A percentile compares a stretch with the other conserved stretches of the same genome.
phyloP scores from a whole-genome alignment of 2,329 filamentous ascomycete genomes.

The Sclerotinia borealis region DNA sequence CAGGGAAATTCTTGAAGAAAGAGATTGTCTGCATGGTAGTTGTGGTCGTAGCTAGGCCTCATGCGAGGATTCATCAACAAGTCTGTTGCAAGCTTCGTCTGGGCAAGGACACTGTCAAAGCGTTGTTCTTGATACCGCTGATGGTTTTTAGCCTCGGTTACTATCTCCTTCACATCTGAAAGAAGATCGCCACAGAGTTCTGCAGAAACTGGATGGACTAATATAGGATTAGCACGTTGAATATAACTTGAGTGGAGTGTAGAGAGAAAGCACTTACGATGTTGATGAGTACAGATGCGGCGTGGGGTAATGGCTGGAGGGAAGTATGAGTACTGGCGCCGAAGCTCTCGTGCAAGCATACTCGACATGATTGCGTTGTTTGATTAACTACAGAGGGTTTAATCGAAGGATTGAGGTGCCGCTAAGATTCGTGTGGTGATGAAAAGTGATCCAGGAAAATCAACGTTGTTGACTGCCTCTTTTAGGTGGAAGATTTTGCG shows the following conservation, averaged over 20 bases:
- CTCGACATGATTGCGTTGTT: not conserved
- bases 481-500: not conserved
- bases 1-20: not conserved
- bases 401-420: not conserved
- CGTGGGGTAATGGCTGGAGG: not conserved
- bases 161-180: not conserved
- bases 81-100: not conserved
- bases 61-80: not conserved
- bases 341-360: not conserved
- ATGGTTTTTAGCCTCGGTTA: not conserved
- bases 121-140: not conserved
- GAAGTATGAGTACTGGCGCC: not conserved
- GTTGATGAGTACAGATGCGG: not conserved
- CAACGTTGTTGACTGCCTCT: not conserved
- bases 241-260: not conserved
- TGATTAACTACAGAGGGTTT: not conserved
- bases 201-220: not conserved
- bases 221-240: not conserved
- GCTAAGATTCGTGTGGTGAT: not conserved
- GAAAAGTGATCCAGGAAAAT: not conserved
- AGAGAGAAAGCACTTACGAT: not conserved
- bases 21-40: not conserved
- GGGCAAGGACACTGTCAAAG: not conserved
- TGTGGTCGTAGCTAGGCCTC: not conserved
- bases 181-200: not conserved